Base-by-base conservation (phyloP, 2,329 filamentous ascomycete species). In the Incumbomyces lentus region DNA sequence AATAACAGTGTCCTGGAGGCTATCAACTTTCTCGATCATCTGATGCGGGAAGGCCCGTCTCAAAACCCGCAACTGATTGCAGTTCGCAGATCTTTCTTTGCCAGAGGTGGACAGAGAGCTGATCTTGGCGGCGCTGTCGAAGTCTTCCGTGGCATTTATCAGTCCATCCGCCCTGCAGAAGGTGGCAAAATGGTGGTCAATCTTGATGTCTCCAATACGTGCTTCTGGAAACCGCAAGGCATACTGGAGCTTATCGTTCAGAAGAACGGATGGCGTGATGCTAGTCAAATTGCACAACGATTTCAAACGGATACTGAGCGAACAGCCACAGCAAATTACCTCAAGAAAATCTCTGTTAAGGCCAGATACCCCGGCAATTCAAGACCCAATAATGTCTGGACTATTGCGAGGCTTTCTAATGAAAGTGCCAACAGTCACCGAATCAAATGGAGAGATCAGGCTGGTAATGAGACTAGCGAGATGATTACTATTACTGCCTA, bases 11-110 rank as follows among this genome's bases (percentile, higher is more conserved):
- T 90, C 16, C 73, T 90, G 6, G 85, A 92, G 59, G 82, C 84
- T 12, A 78, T 96, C 63, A 95, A 84, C 61, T 95, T 95, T 59
- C 70, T 95, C 3, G 92, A 98, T 53, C 92, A 98, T 60, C 70
- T 90, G 6, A 71, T 98, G 46, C 85, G 92, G 3, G 80, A 94
- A 62, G 73, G 69, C n/a, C 87, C 92, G 0, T 82, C 81, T 0
- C 68, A 79, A 57, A 67, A 72, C 1, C 41, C 40, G 3, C 34
- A 52, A 14, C 79, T 86, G 57, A 71, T 82, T 0, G 66, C 79
- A 0, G 84, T 95, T 64, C 90, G 87, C 63, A 79, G 89, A 11
- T 86, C 82, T 6, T 94, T 95, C 60, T 96, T 93, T 64, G 69
- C 78, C 33, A 66, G 68, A 1, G 55, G 68, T 1, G 73, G 74